phyloP scores from a whole-genome alignment of 352 stramenopile species.

The Thalassiosira mediterranea region DNA sequence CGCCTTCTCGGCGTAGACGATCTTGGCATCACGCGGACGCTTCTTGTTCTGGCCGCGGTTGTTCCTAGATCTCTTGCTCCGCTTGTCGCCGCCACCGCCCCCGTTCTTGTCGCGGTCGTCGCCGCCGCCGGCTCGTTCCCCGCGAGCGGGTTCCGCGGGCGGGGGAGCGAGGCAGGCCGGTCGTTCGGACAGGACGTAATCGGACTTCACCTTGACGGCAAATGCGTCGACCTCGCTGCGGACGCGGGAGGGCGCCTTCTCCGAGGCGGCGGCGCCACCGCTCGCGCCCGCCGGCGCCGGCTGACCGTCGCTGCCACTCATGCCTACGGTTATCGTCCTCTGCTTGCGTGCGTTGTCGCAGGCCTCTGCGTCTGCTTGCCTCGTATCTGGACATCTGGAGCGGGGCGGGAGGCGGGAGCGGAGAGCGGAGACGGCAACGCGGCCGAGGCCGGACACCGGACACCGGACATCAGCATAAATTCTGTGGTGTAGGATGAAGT shows the following conservation, averaged over 20 bases:
- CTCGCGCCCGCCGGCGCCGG: background rate
- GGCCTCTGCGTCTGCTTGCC: no score
- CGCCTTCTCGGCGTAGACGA: conserved; percentile 55
- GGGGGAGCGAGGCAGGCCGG: conserved; percentile 14
- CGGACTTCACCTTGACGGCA: conserved; percentile 35
- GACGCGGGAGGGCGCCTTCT: background rate
- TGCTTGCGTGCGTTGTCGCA: no score
- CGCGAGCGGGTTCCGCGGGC: background rate
- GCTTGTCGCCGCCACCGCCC: conserved; percentile 5
- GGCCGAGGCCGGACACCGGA: no score
- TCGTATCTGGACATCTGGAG: no score
- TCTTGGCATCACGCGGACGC: conserved; percentile 66
- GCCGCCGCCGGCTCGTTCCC: no score
- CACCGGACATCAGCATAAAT: no score
- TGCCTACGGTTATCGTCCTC: background rate
- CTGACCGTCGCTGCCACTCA: conserved; percentile 2
- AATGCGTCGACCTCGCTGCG: background rate
- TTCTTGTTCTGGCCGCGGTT: conserved; percentile 81
- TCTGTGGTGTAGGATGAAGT: no score
- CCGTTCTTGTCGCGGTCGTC: background rate
- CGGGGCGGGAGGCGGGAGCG: no score
- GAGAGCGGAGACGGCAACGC: no score
- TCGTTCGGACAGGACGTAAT: conserved; percentile 26
- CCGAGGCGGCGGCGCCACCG: background rate
- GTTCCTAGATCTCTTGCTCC: conserved; percentile 44